Base-by-base conservation (phyloP, 2,329 filamentous ascomycete species). In the Pseudocercospora musae region DNA sequence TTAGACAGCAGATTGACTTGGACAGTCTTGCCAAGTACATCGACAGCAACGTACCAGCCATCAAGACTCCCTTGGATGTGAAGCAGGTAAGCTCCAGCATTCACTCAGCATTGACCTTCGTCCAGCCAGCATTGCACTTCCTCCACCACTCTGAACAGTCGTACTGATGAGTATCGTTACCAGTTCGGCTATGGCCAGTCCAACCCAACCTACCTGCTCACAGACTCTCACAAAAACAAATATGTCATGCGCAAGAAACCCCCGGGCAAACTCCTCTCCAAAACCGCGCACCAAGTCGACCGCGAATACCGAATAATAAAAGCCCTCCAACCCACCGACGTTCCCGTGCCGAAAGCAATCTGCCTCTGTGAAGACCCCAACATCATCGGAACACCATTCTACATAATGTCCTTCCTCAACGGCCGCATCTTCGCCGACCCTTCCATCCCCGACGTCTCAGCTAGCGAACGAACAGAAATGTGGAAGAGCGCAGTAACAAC, bases 241-340 rank as follows among this genome's bases (percentile, higher is more conserved):
- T 96, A 89, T 79, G 95, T 99, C 33, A 85, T 98, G 81, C 91
- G 95, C 76, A 98, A 99, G 85, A 98, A 98, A 80, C 95, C 95
- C 0, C 94, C 95, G n/a, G 95, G 95, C 67, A 87, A 89, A 79
- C 88, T 99, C 42, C 84, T 98, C 55, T 96, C 92, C 71, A 92
- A 92, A 80, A 94, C 94, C 1, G 95, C 95, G 9, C 95, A 99
- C 81, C 90, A 94, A 76, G 94, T 99, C 72, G 95, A 99, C 80
- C 90, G 95, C 71, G 95, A 99, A 78, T 95, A 95, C 80, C 88
- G 89, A 72, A 90, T 98, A 73, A 90, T 98, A 73, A 87, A 91
- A 74, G 93, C 94, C 2, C 84, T 98, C 31, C 86, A 70, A 87
- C 66, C 80, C 58, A 96, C 91, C 20, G 87, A 91, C 74, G 92